Conservation (phyloP, 371 early-diverging fungal species). For the Lichtheimia ornata region DNA sequence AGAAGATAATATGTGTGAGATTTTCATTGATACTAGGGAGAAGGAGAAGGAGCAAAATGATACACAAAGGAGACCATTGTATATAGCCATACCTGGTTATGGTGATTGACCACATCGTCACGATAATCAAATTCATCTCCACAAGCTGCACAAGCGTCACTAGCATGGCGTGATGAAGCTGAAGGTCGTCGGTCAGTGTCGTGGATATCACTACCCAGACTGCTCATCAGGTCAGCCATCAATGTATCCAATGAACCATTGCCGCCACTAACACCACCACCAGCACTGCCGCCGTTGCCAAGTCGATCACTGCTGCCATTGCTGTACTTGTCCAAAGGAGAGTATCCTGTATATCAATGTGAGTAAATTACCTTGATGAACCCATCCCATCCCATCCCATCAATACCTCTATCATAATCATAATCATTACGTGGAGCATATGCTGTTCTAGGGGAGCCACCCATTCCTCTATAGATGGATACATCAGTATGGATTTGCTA, state of each 20-base stretch:
- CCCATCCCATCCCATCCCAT: background rate
- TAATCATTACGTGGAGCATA: slow-evolving; percentile 11
- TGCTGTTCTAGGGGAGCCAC: too few relatives aligned
- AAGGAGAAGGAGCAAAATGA: too few relatives aligned
- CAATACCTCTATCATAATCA: slow-evolving; percentile 13
- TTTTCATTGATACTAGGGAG: too few relatives aligned
- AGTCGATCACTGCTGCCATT: slow-evolving; percentile 9
- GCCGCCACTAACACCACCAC: slow-evolving; percentile 1
- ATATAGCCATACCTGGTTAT: slow-evolving; percentile 25
- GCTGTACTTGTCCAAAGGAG: slow-evolving; percentile 1
- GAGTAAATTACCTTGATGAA: too few relatives aligned
- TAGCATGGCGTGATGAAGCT: slow-evolving; percentile 1
- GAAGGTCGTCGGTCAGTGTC: slow-evolving; percentile 11
- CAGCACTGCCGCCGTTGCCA: background rate
- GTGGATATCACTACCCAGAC: slow-evolving; percentile 17
- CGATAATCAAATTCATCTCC: slow-evolving; percentile 45
- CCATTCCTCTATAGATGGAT: too few relatives aligned
- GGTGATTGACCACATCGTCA: slow-evolving; percentile 38
- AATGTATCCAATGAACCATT: slow-evolving; percentile 26
- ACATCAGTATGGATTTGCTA: too few relatives aligned
- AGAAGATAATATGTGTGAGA: background rate
- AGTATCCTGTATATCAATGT: too few relatives aligned
- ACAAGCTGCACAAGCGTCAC: slow-evolving; percentile 23
- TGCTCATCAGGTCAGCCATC: slow-evolving; percentile 30
- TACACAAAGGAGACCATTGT: background rate